phyloP scores from a whole-genome alignment of 2,329 filamentous ascomycete species.

The Rutstroemia sp. region DNA sequence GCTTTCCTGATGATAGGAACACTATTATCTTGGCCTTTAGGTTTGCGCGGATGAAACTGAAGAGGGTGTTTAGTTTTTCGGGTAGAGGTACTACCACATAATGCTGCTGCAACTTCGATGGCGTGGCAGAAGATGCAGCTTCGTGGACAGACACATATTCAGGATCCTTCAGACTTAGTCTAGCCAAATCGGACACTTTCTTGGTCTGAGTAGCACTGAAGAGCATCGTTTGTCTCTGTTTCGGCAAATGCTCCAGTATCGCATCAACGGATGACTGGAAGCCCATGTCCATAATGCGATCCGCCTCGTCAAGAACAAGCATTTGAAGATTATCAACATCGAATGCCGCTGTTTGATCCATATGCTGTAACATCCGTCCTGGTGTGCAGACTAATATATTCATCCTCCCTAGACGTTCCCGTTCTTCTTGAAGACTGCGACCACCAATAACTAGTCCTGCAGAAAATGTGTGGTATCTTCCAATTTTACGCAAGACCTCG shows the following conservation, averaged over 20 bases:
- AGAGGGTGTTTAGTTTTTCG: conserved; percentile 87
- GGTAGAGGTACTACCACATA: conserved; percentile 80
- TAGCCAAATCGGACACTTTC: conserved; percentile 83
- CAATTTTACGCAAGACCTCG: conserved; percentile 84
- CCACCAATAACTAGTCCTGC: conserved; percentile 91
- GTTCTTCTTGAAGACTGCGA: conserved; percentile 80
- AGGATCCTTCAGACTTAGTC: conserved; percentile 79
- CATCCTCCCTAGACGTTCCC: conserved; percentile 79
- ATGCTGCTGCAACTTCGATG: conserved; percentile 77
- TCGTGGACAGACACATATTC: conserved; percentile 96
- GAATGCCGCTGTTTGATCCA: conserved; percentile 87
- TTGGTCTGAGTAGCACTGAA: conserved; percentile 97
- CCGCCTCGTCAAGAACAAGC: conserved; percentile 89
- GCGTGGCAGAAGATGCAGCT: conserved; percentile 70
- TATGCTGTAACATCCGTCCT: conserved; percentile 87
- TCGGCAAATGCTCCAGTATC: conserved; percentile 83
- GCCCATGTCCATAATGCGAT: conserved; percentile 96
- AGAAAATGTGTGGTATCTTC: conserved; percentile 81
- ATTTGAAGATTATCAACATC: conserved; percentile 88
- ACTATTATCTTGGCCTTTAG: conserved; percentile 93
- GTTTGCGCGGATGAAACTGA: conserved; percentile 85
- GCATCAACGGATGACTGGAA: conserved; percentile 89
- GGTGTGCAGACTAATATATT: conserved; percentile 96
- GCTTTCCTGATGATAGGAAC: conserved; percentile 91
- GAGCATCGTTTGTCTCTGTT: conserved; percentile 78